phyloP scores from a whole-genome alignment of 352 stramenopile genomes.

The Paralagenidium karlingii region DNA sequence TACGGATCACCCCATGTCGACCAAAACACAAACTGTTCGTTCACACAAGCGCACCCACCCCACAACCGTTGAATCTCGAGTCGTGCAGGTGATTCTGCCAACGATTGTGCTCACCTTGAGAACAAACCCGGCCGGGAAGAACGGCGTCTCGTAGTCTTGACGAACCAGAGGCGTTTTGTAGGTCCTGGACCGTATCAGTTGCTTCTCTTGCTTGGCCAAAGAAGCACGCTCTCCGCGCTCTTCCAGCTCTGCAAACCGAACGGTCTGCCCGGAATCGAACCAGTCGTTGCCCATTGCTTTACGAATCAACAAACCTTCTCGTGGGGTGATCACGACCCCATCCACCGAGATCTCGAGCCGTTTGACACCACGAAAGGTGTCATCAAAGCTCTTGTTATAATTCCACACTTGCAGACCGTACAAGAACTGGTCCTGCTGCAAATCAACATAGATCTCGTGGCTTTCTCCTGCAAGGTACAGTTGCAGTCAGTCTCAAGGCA shows the following conservation, averaged over 20 bases:
- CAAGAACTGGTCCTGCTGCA: constrained; percentile 33
- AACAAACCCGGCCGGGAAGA: constrained; percentile 76
- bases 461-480: not conserved
- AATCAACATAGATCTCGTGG: constrained; percentile 38
- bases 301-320: constrained; percentile 47
- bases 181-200: too few species aligned
- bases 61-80: not conserved
- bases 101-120: constrained; percentile 48
- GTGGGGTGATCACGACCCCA: constrained; percentile 28
- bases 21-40: constrained; percentile 67
- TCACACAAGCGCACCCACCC: not conserved
- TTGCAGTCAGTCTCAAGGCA: not conserved
- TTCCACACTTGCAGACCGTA: constrained; percentile 70
- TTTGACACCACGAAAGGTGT: constrained; percentile 56
- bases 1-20: constrained; percentile 76
- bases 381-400: constrained; percentile 72
- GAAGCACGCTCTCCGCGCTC: constrained; percentile 24
- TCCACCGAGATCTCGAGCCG: constrained; percentile 38
- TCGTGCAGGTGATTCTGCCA: not conserved
- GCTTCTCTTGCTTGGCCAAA: too few species aligned
- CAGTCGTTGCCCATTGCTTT: constrained; percentile 56
- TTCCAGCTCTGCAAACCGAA: constrained; percentile 19
- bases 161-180: constrained; percentile 66
- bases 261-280: constrained; percentile 66
- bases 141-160: constrained; percentile 79